Percentiles rank a stretch among this genome's conserved stretches.
phyloP scores from a whole-genome alignment of 192 early-diverging fungal species.

The Coemansia sp. region DNA sequence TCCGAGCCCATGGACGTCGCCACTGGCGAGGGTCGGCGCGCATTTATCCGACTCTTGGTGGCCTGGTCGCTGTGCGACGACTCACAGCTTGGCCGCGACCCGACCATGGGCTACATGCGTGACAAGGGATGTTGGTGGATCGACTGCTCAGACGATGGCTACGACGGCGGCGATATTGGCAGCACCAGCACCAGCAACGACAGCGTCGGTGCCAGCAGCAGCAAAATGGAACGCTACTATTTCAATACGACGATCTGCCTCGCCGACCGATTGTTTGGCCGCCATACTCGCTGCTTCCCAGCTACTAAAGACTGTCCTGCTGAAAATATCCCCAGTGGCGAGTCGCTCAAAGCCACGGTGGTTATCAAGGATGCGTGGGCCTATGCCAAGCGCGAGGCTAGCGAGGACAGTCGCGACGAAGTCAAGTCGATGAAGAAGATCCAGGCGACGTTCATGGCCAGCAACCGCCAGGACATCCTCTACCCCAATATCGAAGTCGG shows the following conservation, averaged over 20 bases:
- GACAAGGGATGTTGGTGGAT: not conserved
- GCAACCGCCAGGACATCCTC: not conserved
- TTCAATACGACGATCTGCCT: not conserved
- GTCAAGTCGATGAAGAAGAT: not conserved
- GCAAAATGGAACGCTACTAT: not conserved
- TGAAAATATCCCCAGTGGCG: not conserved
- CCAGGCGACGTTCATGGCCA: not conserved
- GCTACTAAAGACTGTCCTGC: not conserved
- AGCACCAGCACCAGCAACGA: no score
- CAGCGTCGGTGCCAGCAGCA: no score
- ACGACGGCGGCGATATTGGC: not conserved
- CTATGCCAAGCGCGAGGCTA: not conserved
- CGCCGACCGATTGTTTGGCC: constrained; percentile 3
- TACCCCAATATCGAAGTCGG: constrained; percentile 1
- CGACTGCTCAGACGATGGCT: not conserved
- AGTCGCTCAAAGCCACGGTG: not conserved
- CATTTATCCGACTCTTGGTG: constrained; percentile 4
- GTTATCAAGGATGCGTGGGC: constrained; percentile 20
- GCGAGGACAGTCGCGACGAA: not conserved
- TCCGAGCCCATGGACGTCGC: not conserved
- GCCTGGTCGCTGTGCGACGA: constrained; percentile 11
- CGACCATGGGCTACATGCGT: not conserved
- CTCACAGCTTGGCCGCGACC: constrained; percentile 10
- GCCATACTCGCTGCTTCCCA: constrained; percentile 11
- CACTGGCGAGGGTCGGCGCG: not conserved